phyloP scores from a whole-genome alignment of 2,329 filamentous ascomycete species.

The Cytospora piceicola region DNA sequence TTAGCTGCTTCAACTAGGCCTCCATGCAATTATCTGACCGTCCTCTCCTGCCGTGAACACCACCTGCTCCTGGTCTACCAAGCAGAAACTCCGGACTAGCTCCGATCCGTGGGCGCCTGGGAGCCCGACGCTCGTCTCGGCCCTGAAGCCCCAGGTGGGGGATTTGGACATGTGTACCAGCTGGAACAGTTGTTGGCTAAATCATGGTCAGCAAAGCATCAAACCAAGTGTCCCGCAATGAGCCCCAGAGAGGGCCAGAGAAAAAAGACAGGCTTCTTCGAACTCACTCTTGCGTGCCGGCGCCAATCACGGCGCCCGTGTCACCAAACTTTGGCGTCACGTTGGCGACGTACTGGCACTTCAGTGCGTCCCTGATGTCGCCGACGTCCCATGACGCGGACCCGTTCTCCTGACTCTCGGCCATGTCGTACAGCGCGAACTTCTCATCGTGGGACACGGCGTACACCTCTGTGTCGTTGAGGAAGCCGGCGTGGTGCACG shows the following conservation, averaged over 20 bases:
- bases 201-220: background rate
- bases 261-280: constrained; percentile 36
- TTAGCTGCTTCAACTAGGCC: constrained; percentile 38
- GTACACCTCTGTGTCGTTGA: constrained; percentile 67
- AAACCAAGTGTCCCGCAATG: too few species aligned
- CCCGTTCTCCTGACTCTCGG: constrained; percentile 65
- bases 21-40: constrained; percentile 61
- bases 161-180: constrained; percentile 61
- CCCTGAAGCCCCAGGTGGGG: constrained; percentile 58
- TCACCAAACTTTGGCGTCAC: constrained; percentile 64
- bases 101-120: constrained; percentile 66
- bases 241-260: constrained; percentile 38
- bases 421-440: constrained; percentile 72
- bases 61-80: constrained; percentile 62
- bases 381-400: constrained; percentile 63
- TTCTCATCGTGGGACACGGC: constrained; percentile 79
- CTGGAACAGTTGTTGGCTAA: constrained; percentile 60
- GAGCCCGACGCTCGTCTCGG: constrained; percentile 60
- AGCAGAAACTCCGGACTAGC: constrained; percentile 66
- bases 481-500: constrained; percentile 74
- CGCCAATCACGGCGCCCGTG: constrained; percentile 63
- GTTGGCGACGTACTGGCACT: constrained; percentile 75
- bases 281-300: constrained; percentile 69
- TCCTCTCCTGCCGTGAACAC: constrained; percentile 65
- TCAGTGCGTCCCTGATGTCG: constrained; percentile 67